Evolutionary conservation across 306 rosid species (phyloP).

Genomic region (Citrullus colocynthis): DNA sequence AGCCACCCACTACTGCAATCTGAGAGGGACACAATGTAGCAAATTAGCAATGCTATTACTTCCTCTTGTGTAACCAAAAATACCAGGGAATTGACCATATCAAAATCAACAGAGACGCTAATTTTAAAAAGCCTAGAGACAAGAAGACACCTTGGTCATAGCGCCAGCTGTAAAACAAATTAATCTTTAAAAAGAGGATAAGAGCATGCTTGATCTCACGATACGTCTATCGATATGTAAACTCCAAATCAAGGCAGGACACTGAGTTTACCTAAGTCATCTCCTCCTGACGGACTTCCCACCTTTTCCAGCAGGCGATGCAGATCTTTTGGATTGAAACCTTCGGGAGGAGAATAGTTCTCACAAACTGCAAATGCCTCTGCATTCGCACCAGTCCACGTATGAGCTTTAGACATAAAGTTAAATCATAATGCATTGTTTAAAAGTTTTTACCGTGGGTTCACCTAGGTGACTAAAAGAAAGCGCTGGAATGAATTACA

Average conservation of each 20-base stretch:
- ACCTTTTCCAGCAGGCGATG: constrained; percentile 81
- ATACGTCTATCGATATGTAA: background rate
- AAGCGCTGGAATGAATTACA: background rate
- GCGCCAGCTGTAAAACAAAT: constrained; percentile 4
- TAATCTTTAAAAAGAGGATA: background rate
- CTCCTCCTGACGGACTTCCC: constrained; percentile 88
- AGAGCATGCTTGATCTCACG: constrained; percentile 4
- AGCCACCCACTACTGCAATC: constrained; percentile 97
- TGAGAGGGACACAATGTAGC: constrained; percentile 15
- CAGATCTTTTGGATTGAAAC: constrained; percentile 78
- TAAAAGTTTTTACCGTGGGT: background rate
- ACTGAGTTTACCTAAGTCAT: constrained; percentile 58
- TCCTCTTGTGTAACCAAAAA: constrained; percentile 1
- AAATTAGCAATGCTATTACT: constrained; percentile 7
- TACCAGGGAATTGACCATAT: constrained; percentile 10
- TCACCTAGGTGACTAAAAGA: background rate
- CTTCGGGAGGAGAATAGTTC: constrained; percentile 88
- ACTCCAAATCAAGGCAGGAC: background rate
- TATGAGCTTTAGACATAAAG: constrained; percentile 7
- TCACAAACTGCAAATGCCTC: constrained; percentile 98
- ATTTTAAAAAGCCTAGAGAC: background rate
- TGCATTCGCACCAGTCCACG: constrained; percentile 18
- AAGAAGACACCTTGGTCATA: background rate
- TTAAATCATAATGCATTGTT: background rate
- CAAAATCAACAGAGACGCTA: background rate